Evolutionary conservation across 1,284 basidiomycete species (phyloP).

Genomic region (Porodaedalea pini): DNA sequence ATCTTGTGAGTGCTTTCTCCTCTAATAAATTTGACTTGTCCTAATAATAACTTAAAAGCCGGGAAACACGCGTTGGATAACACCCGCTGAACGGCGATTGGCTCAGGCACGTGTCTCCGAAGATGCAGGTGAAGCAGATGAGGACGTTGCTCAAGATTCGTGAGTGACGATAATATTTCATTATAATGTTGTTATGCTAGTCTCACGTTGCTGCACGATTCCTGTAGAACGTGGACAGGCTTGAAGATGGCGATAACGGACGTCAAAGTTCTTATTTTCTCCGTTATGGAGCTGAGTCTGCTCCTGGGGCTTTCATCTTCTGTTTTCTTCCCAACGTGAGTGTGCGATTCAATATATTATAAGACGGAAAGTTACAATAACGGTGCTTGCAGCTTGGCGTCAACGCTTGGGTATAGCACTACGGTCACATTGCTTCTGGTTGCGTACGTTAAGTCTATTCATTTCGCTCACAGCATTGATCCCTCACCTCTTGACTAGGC

Average conservation of each 20-base stretch:
- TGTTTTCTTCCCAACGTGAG: background rate
- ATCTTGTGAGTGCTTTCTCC: constrained; percentile 22
- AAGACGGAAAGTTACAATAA: no score
- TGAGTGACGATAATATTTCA: constrained; percentile 14
- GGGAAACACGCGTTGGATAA: constrained; percentile 41
- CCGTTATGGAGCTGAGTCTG: background rate
- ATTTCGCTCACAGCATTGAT: background rate
- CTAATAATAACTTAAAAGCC: constrained; percentile 13
- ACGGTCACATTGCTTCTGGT: constrained; percentile 34
- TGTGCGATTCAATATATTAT: no score
- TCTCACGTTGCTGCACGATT: no score
- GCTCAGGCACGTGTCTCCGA: constrained; percentile 43
- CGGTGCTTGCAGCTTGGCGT: constrained; percentile 36
- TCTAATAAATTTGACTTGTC: background rate
- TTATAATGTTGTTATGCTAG: no score
- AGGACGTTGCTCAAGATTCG: constrained; percentile 31
- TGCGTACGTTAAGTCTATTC: constrained; percentile 29
- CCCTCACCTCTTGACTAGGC: constrained; percentile 17
- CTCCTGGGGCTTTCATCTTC: background rate
- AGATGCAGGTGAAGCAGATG: constrained; percentile 39
- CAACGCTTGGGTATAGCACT: constrained; percentile 35
- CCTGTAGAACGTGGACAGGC: no score
- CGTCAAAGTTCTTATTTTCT: no score
- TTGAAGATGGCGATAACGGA: no score
- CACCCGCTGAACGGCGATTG: constrained; percentile 36